Evolutionary conservation across 2,329 filamentous ascomycete genomes (phyloP).

Genomic region (Alternaria viburni): DNA sequence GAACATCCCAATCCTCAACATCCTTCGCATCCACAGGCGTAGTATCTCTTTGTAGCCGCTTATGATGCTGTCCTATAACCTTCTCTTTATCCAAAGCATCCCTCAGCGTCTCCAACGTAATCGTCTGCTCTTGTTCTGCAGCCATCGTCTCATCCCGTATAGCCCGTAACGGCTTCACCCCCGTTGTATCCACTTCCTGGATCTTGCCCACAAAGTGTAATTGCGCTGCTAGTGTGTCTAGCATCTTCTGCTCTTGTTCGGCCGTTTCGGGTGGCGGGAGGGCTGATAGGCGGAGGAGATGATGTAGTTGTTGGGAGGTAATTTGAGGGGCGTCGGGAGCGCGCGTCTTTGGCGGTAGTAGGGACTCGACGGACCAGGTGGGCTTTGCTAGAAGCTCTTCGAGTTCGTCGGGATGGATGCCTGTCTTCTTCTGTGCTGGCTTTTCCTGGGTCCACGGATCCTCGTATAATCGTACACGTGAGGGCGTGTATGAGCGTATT

Average conservation of each 20-base stretch:
- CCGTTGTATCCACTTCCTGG: conserved; percentile 76
- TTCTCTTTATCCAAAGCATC: conserved; percentile 67
- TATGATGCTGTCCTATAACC: conserved; percentile 60
- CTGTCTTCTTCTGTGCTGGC: conserved; percentile 5
- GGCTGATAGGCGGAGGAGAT: conserved; percentile 87
- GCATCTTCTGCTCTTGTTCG: conserved; percentile 72
- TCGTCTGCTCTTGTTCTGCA: conserved; percentile 62
- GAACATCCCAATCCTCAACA: conserved; percentile 72
- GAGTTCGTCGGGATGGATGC: conserved; percentile 38
- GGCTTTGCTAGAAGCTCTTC: conserved; percentile 66
- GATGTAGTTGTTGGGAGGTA: conserved; percentile 72
- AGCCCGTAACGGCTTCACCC: conserved; percentile 74
- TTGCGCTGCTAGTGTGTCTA: conserved; percentile 78
- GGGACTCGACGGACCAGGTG: conserved; percentile 81
- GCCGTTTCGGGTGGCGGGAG: conserved; percentile 72
- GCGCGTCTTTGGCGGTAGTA: conserved; percentile 61
- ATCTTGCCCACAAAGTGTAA: conserved; percentile 90
- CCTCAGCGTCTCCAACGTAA: conserved; percentile 64
- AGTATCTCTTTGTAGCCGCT: conserved; percentile 57
- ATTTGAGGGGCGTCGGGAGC: conserved; percentile 54
- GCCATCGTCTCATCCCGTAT: conserved; percentile 78
- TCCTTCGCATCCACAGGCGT: conserved; percentile 51
- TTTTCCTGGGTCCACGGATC: neutral
- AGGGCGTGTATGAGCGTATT: conserved; percentile 10
- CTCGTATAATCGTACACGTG: neutral